Conservation (phyloP, 805 yeast species). For the Saturnispora galanensis region DNA sequence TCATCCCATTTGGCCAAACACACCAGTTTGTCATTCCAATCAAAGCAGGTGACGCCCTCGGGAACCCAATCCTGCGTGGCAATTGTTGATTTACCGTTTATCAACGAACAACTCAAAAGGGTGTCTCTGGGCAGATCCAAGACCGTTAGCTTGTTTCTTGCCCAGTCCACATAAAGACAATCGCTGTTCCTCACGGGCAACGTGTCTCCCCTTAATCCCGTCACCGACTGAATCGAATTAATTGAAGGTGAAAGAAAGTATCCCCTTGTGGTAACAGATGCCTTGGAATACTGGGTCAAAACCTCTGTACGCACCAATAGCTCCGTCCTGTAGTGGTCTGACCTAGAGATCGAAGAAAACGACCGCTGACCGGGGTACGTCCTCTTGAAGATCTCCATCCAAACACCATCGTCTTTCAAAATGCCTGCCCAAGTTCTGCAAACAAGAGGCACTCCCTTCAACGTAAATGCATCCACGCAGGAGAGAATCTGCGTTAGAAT, state of each 20-base stretch:
- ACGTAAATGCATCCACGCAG: slow-evolving; percentile 35
- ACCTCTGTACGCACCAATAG: slow-evolving; percentile 31
- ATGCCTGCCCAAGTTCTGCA: slow-evolving; percentile 40
- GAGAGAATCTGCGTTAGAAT: slow-evolving; percentile 36
- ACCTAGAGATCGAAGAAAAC: slow-evolving; percentile 38
- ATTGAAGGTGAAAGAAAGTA: slow-evolving; percentile 6
- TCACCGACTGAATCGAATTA: slow-evolving; percentile 1
- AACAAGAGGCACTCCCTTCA: slow-evolving; percentile 33
- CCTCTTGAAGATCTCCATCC: slow-evolving; percentile 36
- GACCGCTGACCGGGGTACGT: slow-evolving; percentile 25
- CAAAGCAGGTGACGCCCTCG: slow-evolving; percentile 24
- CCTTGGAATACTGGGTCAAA: slow-evolving; percentile 11
- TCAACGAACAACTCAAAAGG: slow-evolving; percentile 7
- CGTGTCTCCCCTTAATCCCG: slow-evolving; percentile 2
- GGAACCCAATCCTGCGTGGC: slow-evolving; percentile 20
- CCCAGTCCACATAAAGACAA: slow-evolving; percentile 9
- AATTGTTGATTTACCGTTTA: slow-evolving; percentile 10
- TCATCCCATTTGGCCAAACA: slow-evolving; percentile 29
- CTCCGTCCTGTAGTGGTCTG: slow-evolving; percentile 38
- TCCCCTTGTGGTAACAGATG: slow-evolving; percentile 5
- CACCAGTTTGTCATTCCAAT: slow-evolving; percentile 18
- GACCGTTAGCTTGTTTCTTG: slow-evolving; percentile 7
- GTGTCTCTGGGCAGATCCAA: slow-evolving; percentile 9
- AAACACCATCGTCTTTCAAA: slow-evolving; percentile 35
- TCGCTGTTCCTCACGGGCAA: slow-evolving; percentile 3